Percentiles rank a stretch among this genome's conserved stretches.
Conservation (phyloP, 805 yeast species). For the Saccharomycopsis sp. region DNA sequence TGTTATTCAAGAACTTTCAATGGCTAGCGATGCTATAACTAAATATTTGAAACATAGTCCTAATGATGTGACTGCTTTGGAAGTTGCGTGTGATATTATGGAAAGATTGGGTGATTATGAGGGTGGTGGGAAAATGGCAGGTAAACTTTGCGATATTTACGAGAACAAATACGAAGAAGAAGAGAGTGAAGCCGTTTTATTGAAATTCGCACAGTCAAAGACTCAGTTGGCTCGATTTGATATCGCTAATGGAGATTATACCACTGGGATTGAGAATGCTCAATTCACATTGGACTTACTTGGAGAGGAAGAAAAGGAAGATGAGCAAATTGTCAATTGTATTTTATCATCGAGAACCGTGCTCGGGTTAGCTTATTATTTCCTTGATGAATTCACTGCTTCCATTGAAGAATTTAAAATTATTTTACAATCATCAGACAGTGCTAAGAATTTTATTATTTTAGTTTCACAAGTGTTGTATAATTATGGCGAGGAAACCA, state of each 20-base stretch:
- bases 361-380: slow-evolving; percentile 67
- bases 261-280: slow-evolving; percentile 54
- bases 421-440: slow-evolving; percentile 43
- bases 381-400: slow-evolving; percentile 51
- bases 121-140: slow-evolving; percentile 43
- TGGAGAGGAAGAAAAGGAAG: slow-evolving; percentile 33
- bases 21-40: slow-evolving; percentile 61
- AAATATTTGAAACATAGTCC: slow-evolving; percentile 60
- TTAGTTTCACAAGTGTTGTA: slow-evolving; percentile 74
- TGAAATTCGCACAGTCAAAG: slow-evolving; percentile 51
- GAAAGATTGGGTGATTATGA: slow-evolving; percentile 68
- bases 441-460: slow-evolving; percentile 57
- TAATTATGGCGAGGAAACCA: slow-evolving; percentile 67
- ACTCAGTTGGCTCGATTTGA: slow-evolving; percentile 66
- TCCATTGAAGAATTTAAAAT: slow-evolving; percentile 62
- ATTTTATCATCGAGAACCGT: slow-evolving; percentile 57
- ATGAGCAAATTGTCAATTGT: slow-evolving; percentile 26
- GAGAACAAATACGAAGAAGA: slow-evolving; percentile 51
- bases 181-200: slow-evolving; percentile 42
- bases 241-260: slow-evolving; percentile 53
- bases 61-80: slow-evolving; percentile 48
- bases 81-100: slow-evolving; percentile 45
- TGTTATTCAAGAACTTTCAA: slow-evolving; percentile 56
- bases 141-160: slow-evolving; percentile 38
- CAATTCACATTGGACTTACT: slow-evolving; percentile 46